These are phyloP conservation scores for Pleurotus ostreatus DNA, from an alignment of 768 basidiomycete species.

Conservation along the genomic window DNA sequence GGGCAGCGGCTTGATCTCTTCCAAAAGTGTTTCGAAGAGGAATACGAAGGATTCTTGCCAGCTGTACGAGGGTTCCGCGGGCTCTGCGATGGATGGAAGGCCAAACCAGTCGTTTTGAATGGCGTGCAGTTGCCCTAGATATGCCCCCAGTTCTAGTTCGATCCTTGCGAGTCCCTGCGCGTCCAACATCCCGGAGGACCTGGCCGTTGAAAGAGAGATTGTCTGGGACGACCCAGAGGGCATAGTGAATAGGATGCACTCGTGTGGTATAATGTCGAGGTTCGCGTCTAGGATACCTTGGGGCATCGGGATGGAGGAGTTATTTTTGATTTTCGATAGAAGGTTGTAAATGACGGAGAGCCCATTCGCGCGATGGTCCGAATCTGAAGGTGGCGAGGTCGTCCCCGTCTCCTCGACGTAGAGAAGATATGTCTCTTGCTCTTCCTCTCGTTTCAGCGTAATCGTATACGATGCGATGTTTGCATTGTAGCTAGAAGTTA, in stretches of 20 bases:
- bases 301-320: conserved; percentile 49
- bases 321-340: conserved; percentile 34
- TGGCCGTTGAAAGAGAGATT: conserved; percentile 35
- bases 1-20: conserved; percentile 29
- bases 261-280: conserved; percentile 39
- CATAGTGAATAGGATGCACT: conserved; percentile 49
- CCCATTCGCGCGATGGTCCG: conserved; percentile 29
- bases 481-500: neutral
- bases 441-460: neutral
- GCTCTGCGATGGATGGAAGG: conserved; percentile 17
- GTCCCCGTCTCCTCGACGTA: neutral
- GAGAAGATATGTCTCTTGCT: neutral
- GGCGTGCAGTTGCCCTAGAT: conserved; percentile 60
- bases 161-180: conserved; percentile 38
- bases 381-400: neutral
- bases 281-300: conserved; percentile 46
- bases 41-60: conserved; percentile 75
- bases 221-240: conserved; percentile 30
- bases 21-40: conserved; percentile 54
- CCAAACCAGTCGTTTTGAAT: conserved; percentile 82
- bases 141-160: conserved; percentile 58
- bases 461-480: neutral
- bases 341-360: conserved; percentile 35
- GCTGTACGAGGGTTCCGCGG: conserved; percentile 46
- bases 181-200: conserved; percentile 28